Conservation (phyloP, 202 grass and related monocot species). For the Setaria viridis region DNA sequence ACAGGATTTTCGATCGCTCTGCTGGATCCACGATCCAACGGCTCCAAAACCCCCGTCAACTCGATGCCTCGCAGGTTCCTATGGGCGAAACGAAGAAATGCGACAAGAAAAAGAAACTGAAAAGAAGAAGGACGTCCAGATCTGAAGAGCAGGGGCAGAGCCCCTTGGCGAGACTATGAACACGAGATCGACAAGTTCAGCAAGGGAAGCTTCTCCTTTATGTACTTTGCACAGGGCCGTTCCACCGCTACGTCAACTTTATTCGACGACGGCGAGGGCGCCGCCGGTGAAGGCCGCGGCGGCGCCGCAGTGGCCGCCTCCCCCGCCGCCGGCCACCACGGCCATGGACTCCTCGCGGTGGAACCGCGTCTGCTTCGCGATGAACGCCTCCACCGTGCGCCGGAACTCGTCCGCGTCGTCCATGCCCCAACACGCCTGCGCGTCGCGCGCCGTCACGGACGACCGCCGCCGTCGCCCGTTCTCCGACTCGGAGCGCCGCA, state of each 20-base stretch:
- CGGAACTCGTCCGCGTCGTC: slow-evolving; percentile 83
- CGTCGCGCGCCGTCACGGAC: slow-evolving; percentile 46
- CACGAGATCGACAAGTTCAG: neutral
- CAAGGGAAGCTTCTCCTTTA: slow-evolving; percentile 23
- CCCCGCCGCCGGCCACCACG: no score
- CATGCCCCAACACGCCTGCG: slow-evolving; percentile 44
- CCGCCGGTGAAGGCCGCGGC: slow-evolving; percentile 36
- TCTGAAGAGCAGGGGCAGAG: neutral
- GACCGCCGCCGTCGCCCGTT: slow-evolving; percentile 51
- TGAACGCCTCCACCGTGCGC: slow-evolving; percentile 83
- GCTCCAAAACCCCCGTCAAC: neutral
- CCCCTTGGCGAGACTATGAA: neutral
- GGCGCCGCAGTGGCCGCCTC: slow-evolving; percentile 23
- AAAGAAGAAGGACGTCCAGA: no score
- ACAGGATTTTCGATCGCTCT: neutral
- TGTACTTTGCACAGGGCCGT: slow-evolving; percentile 43
- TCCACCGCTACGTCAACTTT: neutral
- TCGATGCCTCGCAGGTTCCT: neutral
- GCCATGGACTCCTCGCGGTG: slow-evolving; percentile 77
- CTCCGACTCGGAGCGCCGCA: slow-evolving; percentile 69
- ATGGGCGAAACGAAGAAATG: neutral
- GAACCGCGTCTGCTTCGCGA: slow-evolving; percentile 80
- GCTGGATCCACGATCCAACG: slow-evolving; percentile 8
- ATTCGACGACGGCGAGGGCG: slow-evolving; percentile 36
- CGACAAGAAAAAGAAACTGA: neutral